Evolutionary conservation across 805 yeast genomes (phyloP).

Genomic region (Hanseniaspora lachancei): DNA sequence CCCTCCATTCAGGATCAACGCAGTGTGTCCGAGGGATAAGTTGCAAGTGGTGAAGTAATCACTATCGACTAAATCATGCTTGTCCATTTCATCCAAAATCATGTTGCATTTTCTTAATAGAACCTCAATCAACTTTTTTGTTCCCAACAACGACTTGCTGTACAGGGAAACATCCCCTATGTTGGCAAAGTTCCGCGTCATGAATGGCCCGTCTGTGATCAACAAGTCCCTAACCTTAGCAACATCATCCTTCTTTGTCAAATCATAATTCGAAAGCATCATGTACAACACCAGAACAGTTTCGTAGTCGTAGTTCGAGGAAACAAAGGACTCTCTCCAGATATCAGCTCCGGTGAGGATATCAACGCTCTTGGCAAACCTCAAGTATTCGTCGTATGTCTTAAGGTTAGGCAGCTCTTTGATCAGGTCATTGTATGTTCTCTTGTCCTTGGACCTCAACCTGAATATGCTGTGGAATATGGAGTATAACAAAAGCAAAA

Average conservation of each 20-base stretch:
- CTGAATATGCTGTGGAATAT: neutral
- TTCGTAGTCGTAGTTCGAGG: conserved; percentile 69
- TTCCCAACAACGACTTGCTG: conserved; percentile 74
- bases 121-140: conserved; percentile 69
- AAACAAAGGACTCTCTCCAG: conserved; percentile 75
- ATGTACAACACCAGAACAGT: conserved; percentile 64
- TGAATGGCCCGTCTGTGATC: conserved; percentile 51
- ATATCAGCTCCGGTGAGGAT: conserved; percentile 40
- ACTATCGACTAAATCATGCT: conserved; percentile 32
- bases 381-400: conserved; percentile 61
- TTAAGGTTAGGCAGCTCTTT: conserved; percentile 39
- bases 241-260: conserved; percentile 31
- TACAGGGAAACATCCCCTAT: conserved; percentile 68
- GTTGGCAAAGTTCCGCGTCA: conserved; percentile 83
- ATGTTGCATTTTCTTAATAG: conserved; percentile 56
- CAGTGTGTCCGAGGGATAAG: conserved; percentile 82
- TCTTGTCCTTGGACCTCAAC: conserved; percentile 2
- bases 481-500: neutral
- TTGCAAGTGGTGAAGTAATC: conserved; percentile 72
- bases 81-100: conserved; percentile 50
- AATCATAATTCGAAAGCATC: conserved; percentile 44
- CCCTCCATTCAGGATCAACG: conserved; percentile 86
- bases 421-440: conserved; percentile 16
- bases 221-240: conserved; percentile 49
- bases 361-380: conserved; percentile 37